A percentile compares a stretch with the other conserved stretches of the same genome.
Evolutionary conservation across 352 stramenopile species (phyloP).

Genomic region (Albugo laibachii): DNA sequence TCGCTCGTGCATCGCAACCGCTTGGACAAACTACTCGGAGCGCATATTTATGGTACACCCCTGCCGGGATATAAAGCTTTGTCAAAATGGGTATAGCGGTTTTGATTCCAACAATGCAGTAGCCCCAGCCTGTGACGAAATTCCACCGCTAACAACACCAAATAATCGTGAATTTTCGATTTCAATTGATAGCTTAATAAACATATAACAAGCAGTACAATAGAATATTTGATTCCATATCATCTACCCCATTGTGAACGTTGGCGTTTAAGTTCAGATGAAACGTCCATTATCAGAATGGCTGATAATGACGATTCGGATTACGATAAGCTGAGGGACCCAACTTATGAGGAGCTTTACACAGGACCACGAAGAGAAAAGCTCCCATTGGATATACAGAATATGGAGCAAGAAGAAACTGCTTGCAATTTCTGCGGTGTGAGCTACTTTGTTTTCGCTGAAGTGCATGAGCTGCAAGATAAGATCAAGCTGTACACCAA

Average conservation of each 20-base stretch:
- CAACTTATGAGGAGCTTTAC: conserved; percentile 52
- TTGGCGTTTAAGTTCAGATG: too few species aligned
- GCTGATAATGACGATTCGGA: neutral
- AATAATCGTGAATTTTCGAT: neutral
- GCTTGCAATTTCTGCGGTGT: conserved; percentile 71
- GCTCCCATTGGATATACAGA: conserved; percentile 42
- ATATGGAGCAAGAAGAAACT: conserved; percentile 43
- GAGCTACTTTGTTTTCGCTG: conserved; percentile 73
- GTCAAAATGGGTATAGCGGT: too few species aligned
- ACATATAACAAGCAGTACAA: too few species aligned
- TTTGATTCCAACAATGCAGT: too few species aligned
- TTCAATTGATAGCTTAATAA: neutral
- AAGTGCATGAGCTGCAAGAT: conserved; percentile 53
- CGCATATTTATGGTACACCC: neutral
- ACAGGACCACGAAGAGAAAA: conserved; percentile 28
- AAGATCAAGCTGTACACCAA: conserved; percentile 52
- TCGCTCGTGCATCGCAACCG: neutral
- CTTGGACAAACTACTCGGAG: neutral
- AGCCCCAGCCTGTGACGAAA: too few species aligned
- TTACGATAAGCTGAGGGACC: conserved; percentile 18
- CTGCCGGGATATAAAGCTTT: neutral
- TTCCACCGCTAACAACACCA: neutral
- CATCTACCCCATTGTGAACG: too few species aligned
- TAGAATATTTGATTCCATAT: too few species aligned
- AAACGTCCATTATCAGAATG: too few species aligned